Evolutionary conservation across 164 flowering plant genomes (phyloP).

Genomic region (Magnolia officinalis): DNA sequence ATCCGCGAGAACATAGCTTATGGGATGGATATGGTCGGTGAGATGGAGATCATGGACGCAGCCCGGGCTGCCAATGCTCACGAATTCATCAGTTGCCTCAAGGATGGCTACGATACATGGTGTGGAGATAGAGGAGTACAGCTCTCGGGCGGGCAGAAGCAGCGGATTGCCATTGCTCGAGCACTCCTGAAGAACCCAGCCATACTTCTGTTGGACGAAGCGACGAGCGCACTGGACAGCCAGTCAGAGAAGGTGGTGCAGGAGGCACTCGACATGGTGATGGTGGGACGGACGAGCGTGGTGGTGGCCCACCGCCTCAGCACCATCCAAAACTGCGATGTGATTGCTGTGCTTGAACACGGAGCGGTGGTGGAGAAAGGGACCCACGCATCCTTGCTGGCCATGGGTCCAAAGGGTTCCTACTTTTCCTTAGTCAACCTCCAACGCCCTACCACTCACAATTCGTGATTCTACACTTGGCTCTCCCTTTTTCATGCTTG

Average conservation of each 20-base stretch:
- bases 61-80: slow-evolving; percentile 41
- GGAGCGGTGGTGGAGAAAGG: slow-evolving; percentile 48
- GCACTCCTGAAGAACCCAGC: slow-evolving; percentile 39
- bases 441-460: not conserved
- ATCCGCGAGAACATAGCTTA: slow-evolving; percentile 38
- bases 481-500: not conserved
- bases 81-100: slow-evolving; percentile 35
- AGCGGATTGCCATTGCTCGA: slow-evolving; percentile 44
- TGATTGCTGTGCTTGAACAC: slow-evolving; percentile 38
- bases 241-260: slow-evolving; percentile 40
- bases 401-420: slow-evolving; percentile 34
- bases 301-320: slow-evolving; percentile 48
- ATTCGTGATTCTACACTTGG: not conserved
- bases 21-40: slow-evolving; percentile 24
- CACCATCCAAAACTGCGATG: slow-evolving; percentile 38
- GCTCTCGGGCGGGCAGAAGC: slow-evolving; percentile 48
- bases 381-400: slow-evolving; percentile 32
- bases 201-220: slow-evolving; percentile 36
- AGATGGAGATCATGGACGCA: slow-evolving; percentile 30
- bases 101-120: slow-evolving; percentile 42
- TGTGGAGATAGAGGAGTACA: slow-evolving; percentile 47
- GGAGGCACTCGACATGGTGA: slow-evolving; percentile 38
- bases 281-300: slow-evolving; percentile 40
- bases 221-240: slow-evolving; percentile 44
- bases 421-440: slow-evolving; percentile 33